Evolutionary conservation across 768 basidiomycete genomes (phyloP), one percentile per base, ranked within the genome.

Genomic region (Suillus variegatus): DNA sequence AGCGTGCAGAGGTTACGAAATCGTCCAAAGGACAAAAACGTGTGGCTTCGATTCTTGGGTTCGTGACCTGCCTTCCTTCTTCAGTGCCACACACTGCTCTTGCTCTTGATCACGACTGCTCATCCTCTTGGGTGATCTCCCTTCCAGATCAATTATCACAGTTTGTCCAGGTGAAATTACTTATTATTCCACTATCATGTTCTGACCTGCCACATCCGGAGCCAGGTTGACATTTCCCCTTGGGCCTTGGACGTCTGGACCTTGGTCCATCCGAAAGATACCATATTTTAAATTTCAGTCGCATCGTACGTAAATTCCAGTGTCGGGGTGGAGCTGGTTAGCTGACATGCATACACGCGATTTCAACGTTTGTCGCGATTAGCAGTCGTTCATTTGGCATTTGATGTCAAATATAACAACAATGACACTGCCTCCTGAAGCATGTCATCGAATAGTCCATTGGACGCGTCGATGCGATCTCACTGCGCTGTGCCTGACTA

Each of bases 401-500:
- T 46, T 62, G 41, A 75, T 75, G 72, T 38, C 72, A 25, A 46
- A 60, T 41, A 57, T 32, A 61, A 60, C 61, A 12, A 70, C 28
- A 46, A 68, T 69, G 63, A 62, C 66, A 25, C 65, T 85, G 35
- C 79, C 84, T 12, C 79, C 79, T n/a, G 83, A 83, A 70, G 71
- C 86, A 18, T 81, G 74, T 63, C 68, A 70, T 47, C 75, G 75
- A 18, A 79, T 88, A 65, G 80, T 80, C 10, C 75, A 75, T 36
- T 78, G 79, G 68, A 66, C 75, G 8, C 67, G 72, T 25, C 67
- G 71, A 54, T 71, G 71, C 6, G 83, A 85, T 65, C 79, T 87
- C 32, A 64, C 74, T 0, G 72, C 79, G 12, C 79, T 88, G 54
- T 81, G 81, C 68, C 74, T 77, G 57, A 80, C 82, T 8, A 84